A percentile compares a stretch with the other conserved stretches of the same genome.
Evolutionary conservation across 73 alveolate genomes (phyloP).

Genomic region (Stentor coeruleus): DNA sequence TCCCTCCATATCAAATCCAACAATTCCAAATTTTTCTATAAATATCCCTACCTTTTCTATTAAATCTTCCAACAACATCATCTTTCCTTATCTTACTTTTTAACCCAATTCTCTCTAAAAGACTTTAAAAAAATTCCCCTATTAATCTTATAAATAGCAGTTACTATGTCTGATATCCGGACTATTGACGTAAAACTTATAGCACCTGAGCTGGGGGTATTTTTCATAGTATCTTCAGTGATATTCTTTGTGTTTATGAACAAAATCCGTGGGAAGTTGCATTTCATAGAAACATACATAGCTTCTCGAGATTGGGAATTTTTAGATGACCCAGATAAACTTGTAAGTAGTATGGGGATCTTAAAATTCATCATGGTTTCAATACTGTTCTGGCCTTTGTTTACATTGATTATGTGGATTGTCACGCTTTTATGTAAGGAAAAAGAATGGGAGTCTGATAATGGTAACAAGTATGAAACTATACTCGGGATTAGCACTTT

Average conservation of each 20-base stretch:
- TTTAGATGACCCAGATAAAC: background rate
- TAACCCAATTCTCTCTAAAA: no score
- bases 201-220: slow-evolving; percentile 24
- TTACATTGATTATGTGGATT: background rate
- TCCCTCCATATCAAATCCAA: no score
- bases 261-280: slow-evolving; percentile 12
- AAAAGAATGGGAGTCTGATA: background rate
- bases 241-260: slow-evolving; percentile 15
- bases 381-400: background rate
- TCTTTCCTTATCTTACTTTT: no score
- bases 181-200: background rate
- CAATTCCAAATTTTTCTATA: no score
- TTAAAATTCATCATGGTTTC: slow-evolving; percentile 14
- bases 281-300: background rate
- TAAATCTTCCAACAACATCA: no score
- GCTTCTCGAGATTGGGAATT: slow-evolving; percentile 22
- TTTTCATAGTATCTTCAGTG: background rate
- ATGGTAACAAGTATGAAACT: slow-evolving; percentile 16
- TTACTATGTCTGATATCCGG: no score
- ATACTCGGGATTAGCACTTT: background rate
- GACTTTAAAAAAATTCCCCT: no score
- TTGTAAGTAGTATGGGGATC: background rate
- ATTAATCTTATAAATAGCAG: no score
- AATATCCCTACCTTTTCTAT: no score
- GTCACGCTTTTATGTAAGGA: slow-evolving; percentile 11